These are phyloP conservation scores for Alternaria triticina DNA, from an alignment of 2,329 filamentous ascomycete species.

Conservation along the genomic window DNA sequence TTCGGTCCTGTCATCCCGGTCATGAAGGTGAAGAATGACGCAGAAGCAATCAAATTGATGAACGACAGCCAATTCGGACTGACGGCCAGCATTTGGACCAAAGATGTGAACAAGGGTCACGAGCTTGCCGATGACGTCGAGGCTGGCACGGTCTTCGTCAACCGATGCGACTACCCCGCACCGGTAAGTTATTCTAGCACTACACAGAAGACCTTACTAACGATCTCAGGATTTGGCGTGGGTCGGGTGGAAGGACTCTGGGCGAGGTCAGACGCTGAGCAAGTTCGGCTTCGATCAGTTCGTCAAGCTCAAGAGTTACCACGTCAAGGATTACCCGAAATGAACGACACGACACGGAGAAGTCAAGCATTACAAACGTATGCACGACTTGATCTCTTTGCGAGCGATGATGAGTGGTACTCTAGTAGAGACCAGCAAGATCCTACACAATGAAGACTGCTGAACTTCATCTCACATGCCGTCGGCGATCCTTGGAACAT, in stretches of 20 bases:
- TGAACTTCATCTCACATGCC: neutral
- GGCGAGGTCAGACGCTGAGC: slow-evolving; percentile 88
- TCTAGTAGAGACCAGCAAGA: neutral
- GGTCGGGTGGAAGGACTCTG: slow-evolving; percentile 98
- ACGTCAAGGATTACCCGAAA: slow-evolving; percentile 80
- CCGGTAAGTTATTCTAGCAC: slow-evolving; percentile 68
- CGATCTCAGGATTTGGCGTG: slow-evolving; percentile 79
- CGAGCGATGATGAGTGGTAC: neutral
- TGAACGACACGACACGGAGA: slow-evolving; percentile 37
- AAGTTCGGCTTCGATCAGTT: slow-evolving; percentile 94
- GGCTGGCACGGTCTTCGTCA: slow-evolving; percentile 95
- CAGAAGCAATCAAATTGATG: slow-evolving; percentile 84
- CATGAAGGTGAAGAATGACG: slow-evolving; percentile 82
- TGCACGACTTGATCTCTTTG: slow-evolving; percentile 22
- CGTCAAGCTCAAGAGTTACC: slow-evolving; percentile 94
- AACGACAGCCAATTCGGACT: slow-evolving; percentile 94
- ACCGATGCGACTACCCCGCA: slow-evolving; percentile 89
- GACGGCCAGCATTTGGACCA: slow-evolving; percentile 97
- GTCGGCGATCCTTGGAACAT: neutral
- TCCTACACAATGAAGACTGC: neutral
- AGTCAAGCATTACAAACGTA: slow-evolving; percentile 14
- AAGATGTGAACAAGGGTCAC: slow-evolving; percentile 77
- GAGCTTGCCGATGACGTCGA: slow-evolving; percentile 81
- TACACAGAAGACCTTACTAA: slow-evolving; percentile 13
- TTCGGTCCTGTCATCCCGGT: slow-evolving; percentile 93